These are phyloP conservation scores for Aspergillus pseudoglaucus DNA, from an alignment of 2,329 filamentous ascomycete species.

Conservation along the genomic window DNA sequence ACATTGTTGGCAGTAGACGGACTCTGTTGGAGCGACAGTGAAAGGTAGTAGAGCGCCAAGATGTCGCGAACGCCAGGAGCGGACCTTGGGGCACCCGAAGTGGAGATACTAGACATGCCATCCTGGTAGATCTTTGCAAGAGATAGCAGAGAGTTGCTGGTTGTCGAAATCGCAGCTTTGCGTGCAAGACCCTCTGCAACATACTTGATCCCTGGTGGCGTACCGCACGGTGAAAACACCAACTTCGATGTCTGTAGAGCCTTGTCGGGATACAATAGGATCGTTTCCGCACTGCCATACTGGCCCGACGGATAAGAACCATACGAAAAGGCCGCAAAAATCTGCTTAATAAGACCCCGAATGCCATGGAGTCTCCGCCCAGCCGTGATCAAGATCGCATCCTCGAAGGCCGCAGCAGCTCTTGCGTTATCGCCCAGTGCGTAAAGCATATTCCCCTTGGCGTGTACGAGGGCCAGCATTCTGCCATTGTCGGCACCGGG, in stretches of 20 bases:
- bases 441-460: constrained; percentile 98
- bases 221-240: constrained; percentile 69
- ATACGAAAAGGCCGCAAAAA: constrained; percentile 63
- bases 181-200: constrained; percentile 65
- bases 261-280: constrained; percentile 75
- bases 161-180: constrained; percentile 80
- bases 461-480: constrained; percentile 87
- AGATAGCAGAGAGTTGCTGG: constrained; percentile 89
- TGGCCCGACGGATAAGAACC: constrained; percentile 35
- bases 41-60: constrained; percentile 88
- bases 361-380: constrained; percentile 66
- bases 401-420: constrained; percentile 86
- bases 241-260: constrained; percentile 76
- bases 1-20: constrained; percentile 98
- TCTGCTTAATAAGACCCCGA: constrained; percentile 68
- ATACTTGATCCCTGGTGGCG: constrained; percentile 71
- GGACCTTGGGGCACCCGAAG: constrained; percentile 51
- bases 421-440: constrained; percentile 71
- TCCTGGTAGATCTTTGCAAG: constrained; percentile 98
- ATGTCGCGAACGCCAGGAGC: constrained; percentile 83
- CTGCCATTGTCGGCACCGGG: constrained; percentile 83
- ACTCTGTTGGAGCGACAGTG: constrained; percentile 86
- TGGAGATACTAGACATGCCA: constrained; percentile 70
- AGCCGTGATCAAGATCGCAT: constrained; percentile 82
- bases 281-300: constrained; percentile 47